Base-by-base conservation (phyloP, 2,329 filamentous ascomycete species). In the Amauroascus niger region DNA sequence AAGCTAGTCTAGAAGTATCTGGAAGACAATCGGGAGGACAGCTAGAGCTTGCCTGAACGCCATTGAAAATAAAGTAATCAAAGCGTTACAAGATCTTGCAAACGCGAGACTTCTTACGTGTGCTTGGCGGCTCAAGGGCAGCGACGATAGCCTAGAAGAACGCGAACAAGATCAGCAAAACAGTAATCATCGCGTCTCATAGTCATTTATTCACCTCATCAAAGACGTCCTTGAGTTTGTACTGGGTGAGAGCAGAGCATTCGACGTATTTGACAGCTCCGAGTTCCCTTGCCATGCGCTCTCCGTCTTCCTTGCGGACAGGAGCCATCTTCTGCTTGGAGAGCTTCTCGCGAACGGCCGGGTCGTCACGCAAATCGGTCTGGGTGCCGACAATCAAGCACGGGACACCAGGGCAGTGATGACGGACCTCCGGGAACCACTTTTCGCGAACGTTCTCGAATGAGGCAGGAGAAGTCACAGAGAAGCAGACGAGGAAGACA, bases 391-490 rank as follows among this genome's bases (percentile, higher is more conserved):
- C 93, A 62, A 98, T 96, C 60, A 98, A 79, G 78, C 93, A 97
- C 51, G 93, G 93, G 35, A 98, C 93, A 60, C 93, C 93, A 16
- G 93, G 93, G 70, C 93, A 98, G 74, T 98, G 93, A 73, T 98
- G 93, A 71, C 95, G 90, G 41, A 98, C 93, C 74, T 98, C 93
- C 44, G 93, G 93, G 65, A 96, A 95, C 91, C 90, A 96, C 74
- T 96, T 96, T 78, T 96, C 91, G 65, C 90, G 84, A 49, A 97
- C 93, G 85, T 98, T 98, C 71, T 98, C 93, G 71, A 98, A 98
- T 55, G 93, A 98, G 74, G 98, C 93, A 65, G 93, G 93, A 49
- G 93, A 98, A 78, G 98, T 93, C 72, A 98, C 82, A 64, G 93
- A 90, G 74, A 98, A 98, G 81, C 93, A 98, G 73, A 98, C 97